These are phyloP conservation scores for Geoglossum glabrum DNA, from an alignment of 495 filamentous ascomycete genomes.

Conservation along the genomic window DNA sequence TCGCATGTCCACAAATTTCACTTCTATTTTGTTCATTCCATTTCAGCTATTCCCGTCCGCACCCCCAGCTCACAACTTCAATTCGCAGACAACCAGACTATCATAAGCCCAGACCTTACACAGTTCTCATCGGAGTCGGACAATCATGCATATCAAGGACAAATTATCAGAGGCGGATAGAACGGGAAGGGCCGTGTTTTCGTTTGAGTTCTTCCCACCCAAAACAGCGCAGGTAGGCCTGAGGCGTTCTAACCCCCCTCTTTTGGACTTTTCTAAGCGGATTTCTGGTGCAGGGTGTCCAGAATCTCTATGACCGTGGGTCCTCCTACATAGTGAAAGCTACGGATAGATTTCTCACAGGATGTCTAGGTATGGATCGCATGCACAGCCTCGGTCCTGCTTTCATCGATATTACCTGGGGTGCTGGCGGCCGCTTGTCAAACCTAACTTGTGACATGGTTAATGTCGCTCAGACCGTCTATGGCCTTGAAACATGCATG, in stretches of 20 bases:
- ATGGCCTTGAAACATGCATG: slow-evolving; percentile 97
- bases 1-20: neutral
- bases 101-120: neutral
- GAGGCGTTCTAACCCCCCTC: neutral
- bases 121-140: neutral
- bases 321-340: neutral
- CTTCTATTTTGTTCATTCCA: neutral
- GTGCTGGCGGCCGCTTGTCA: slow-evolving; percentile 77
- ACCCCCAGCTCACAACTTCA: neutral
- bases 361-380: slow-evolving; percentile 54
- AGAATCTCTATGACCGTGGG: slow-evolving; percentile 89
- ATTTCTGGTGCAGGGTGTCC: slow-evolving; percentile 48
- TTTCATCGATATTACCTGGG: slow-evolving; percentile 98
- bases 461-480: slow-evolving; percentile 82
- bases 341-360: neutral
- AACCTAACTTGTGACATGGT: slow-evolving; percentile 97
- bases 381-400: slow-evolving; percentile 87
- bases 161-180: slow-evolving; percentile 71
- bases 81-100: neutral
- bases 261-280: neutral
- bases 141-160: slow-evolving; percentile 67
- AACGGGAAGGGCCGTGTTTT: slow-evolving; percentile 65
- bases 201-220: slow-evolving; percentile 99
- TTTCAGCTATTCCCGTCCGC: neutral
- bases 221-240: slow-evolving; percentile 63